These are phyloP conservation scores for Thielaviopsis ethacetica DNA, from an alignment of 2,329 filamentous ascomycete genomes.

Conservation along the genomic window DNA sequence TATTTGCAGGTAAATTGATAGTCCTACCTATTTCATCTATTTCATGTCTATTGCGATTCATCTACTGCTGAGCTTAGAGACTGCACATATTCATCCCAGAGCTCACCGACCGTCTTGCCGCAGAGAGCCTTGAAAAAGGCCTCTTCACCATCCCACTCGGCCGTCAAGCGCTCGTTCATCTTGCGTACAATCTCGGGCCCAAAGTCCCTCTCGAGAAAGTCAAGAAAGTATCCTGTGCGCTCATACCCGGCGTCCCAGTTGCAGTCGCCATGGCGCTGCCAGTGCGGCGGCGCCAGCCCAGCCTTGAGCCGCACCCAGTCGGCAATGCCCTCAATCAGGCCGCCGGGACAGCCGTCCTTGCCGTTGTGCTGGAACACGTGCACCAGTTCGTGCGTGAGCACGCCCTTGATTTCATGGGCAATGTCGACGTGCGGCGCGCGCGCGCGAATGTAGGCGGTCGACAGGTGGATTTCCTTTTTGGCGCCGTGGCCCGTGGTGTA, in stretches of 20 bases:
- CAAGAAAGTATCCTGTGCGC: constrained; percentile 77
- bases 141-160: constrained; percentile 32
- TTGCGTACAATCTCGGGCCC: constrained; percentile 41
- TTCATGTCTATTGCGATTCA: background rate
- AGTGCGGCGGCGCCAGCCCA: constrained; percentile 63
- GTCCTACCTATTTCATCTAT: background rate
- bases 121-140: constrained; percentile 48
- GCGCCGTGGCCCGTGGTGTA: constrained; percentile 53
- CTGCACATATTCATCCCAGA: constrained; percentile 38
- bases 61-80: background rate
- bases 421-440: constrained; percentile 27
- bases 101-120: constrained; percentile 44
- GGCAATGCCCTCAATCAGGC: constrained; percentile 78
- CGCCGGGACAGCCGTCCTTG: constrained; percentile 45
- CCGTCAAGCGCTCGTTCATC: constrained; percentile 51
- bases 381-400: constrained; percentile 82
- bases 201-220: constrained; percentile 60
- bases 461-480: constrained; percentile 47
- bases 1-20: background rate
- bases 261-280: constrained; percentile 43
- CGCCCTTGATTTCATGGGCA: constrained; percentile 55
- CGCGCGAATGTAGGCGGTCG: constrained; percentile 51
- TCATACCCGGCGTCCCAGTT: constrained; percentile 87
- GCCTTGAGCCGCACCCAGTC: constrained; percentile 78
- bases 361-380: constrained; percentile 84